Evolutionary conservation across 441 rosid species (phyloP), one percentile per base, ranked within the genome.

Genomic region (Adansonia grandidieri): DNA sequence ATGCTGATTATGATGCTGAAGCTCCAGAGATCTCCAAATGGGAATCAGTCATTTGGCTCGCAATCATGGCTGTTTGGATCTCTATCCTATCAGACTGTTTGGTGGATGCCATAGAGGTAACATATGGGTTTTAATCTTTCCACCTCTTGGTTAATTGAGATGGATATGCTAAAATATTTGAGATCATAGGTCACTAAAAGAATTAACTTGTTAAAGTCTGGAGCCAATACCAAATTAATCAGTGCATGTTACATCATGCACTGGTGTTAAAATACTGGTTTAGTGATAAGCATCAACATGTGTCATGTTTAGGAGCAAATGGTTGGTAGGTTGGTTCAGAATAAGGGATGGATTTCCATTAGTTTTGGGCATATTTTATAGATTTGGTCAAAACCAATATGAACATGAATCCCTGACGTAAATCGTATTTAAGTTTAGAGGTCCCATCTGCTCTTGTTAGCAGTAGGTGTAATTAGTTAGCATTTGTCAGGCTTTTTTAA

Each of bases 21-120:
- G 82, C 79, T 40, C 98, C 97, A 2, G 97, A 92, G 88, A 89
- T 95, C 75, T 82, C 94, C 48, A 90, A 89, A 80, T 90, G 93
- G 97, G 98, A 95, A 88, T 82, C 98, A 37, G 71, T 91, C 70
- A 84, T 87, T 73, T 95, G 98, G 98, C 91, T 95, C 50, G 79
- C 82, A 14, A 80, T 92, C 74, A 80, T 95, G 87, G 92, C 98
- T 22, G 82, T 84, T 57, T 92, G 97, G 96, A 90, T 95, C 81
- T 92, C 98, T 57, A 67, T 93, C 75, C 86, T 95, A 20, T 95
- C 98, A 14, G 98, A 92, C 63, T 93, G 90, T 83, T 84, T 95
- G 77, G 97, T 95, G 72, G 93, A 89, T 85, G 90, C 98, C 75
- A 92, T 95, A 76, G 80, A 91, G 96, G 98, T 91, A 82, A 73